A percentile compares a stretch with the other conserved stretches of the same genome.
These are phyloP conservation scores for Pythium periplocum DNA, from an alignment of 352 stramenopile genomes.

Conservation along the genomic window DNA sequence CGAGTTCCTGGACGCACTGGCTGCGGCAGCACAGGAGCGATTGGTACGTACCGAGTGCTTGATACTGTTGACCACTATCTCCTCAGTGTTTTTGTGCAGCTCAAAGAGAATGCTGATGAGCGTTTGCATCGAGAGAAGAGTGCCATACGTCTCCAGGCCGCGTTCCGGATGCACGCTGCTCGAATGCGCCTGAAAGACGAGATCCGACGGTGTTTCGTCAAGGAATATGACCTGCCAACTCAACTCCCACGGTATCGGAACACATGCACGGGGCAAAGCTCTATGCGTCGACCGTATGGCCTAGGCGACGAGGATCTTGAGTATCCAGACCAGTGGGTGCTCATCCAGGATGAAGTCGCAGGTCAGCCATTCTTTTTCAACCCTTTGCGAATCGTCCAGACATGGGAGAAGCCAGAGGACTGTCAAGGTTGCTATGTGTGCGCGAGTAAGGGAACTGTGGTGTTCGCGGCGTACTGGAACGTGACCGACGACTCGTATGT, in stretches of 20 bases:
- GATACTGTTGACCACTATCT: background rate
- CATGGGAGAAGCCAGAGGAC: constrained; percentile 47
- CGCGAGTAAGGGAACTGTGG: constrained; percentile 2
- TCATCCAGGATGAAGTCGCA: constrained; percentile 39
- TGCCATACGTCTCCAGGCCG: constrained; percentile 43
- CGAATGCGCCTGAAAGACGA: constrained; percentile 40
- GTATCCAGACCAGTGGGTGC: constrained; percentile 52
- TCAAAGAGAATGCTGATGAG: constrained; percentile 34
- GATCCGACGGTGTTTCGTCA: constrained; percentile 44
- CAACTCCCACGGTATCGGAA: constrained; percentile 49
- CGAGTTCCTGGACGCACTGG: constrained; percentile 44
- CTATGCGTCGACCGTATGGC: constrained; percentile 40
- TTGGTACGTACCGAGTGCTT: constrained; percentile 19
- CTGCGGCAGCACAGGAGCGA: constrained; percentile 36
- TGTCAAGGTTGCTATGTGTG: constrained; percentile 42
- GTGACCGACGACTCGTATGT: constrained; percentile 33
- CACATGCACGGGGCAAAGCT: constrained; percentile 29
- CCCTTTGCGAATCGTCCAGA: constrained; percentile 41
- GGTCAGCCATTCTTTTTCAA: constrained; percentile 70
- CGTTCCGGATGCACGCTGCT: constrained; percentile 50
- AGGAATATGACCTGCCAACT: constrained; percentile 43
- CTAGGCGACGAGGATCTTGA: constrained; percentile 46
- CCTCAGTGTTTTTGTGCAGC: constrained; percentile 19
- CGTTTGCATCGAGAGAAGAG: constrained; percentile 31
- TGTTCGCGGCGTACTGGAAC: constrained; percentile 54